These are phyloP conservation scores for Leccinum ponderosum DNA, from an alignment of 1,284 basidiomycete species.

Conservation along the genomic window DNA sequence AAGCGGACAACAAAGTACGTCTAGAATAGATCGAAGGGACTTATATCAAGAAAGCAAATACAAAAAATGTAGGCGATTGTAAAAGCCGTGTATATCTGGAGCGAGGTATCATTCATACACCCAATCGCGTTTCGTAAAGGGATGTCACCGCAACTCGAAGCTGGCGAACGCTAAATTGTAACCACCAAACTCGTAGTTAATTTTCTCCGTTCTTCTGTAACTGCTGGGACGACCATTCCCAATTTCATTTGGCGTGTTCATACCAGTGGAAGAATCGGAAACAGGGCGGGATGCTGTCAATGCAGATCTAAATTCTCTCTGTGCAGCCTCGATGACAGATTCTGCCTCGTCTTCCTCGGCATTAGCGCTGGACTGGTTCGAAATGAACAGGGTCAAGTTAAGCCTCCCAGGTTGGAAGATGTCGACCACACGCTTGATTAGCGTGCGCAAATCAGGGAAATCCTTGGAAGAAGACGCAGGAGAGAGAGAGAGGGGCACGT, in stretches of 20 bases:
- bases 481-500: constrained; percentile 73
- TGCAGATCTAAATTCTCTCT: constrained; percentile 67
- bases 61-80: constrained; percentile 18
- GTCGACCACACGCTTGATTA: constrained; percentile 85
- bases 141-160: constrained; percentile 60
- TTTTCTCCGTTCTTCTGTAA: constrained; percentile 89
- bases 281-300: constrained; percentile 37
- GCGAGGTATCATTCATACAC: constrained; percentile 20
- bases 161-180: constrained; percentile 95
- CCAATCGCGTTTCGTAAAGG: constrained; percentile 10
- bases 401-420: constrained; percentile 93
- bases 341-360: constrained; percentile 53
- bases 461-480: constrained; percentile 38
- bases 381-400: constrained; percentile 91
- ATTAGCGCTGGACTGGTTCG: constrained; percentile 56
- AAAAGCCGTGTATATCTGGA: constrained; percentile 22
- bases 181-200: constrained; percentile 96
- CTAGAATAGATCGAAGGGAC: constrained; percentile 16
- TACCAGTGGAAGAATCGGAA: constrained; percentile 22
- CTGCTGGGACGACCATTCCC: constrained; percentile 12
- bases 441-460: constrained; percentile 75
- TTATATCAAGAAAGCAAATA: constrained; percentile 17
- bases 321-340: constrained; percentile 62
- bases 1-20: constrained; percentile 17
- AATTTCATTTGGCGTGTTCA: constrained; percentile 14